Percentiles rank a stretch among this genome's conserved stretches.
Evolutionary conservation across 805 yeast species (phyloP).

Genomic region (Candida tammaniensis): DNA sequence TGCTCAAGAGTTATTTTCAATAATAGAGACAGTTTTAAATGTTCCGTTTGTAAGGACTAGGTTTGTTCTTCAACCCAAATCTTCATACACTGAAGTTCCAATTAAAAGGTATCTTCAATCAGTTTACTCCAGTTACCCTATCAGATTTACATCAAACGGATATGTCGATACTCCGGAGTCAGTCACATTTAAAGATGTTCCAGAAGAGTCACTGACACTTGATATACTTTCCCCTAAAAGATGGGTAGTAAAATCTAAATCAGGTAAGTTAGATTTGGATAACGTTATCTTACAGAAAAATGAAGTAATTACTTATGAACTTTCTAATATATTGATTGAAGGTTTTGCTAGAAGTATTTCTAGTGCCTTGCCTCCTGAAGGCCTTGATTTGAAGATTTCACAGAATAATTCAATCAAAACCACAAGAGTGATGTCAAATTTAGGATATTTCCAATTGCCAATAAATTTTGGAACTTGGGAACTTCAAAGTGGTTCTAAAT

Average conservation of each 20-base stretch:
- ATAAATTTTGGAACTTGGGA: constrained; percentile 71
- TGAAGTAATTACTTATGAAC: constrained; percentile 31
- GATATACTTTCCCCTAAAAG: constrained; percentile 60
- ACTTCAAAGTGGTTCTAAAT: constrained; percentile 29
- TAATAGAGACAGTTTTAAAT: constrained; percentile 38
- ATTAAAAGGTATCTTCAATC: constrained; percentile 61
- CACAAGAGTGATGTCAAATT: constrained; percentile 71
- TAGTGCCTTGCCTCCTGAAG: constrained; percentile 43
- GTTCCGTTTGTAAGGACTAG: constrained; percentile 51
- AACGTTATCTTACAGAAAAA: constrained; percentile 38
- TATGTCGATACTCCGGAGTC: not conserved
- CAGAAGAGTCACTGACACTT: constrained; percentile 37
- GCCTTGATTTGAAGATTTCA: constrained; percentile 45
- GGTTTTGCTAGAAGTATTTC: constrained; percentile 58
- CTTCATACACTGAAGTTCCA: constrained; percentile 36
- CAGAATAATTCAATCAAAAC: constrained; percentile 32
- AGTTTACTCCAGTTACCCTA: constrained; percentile 30
- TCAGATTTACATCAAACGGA: constrained; percentile 29
- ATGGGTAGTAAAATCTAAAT: constrained; percentile 62
- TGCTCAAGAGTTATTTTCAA: constrained; percentile 60
- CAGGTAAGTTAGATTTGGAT: constrained; percentile 51
- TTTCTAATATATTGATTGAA: constrained; percentile 62
- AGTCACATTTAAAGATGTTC: not conserved
- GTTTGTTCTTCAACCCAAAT: constrained; percentile 58
- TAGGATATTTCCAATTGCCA: constrained; percentile 81